Conservation (phyloP, 2,329 filamentous ascomycete species). For the Alternaria sp. region DNA sequence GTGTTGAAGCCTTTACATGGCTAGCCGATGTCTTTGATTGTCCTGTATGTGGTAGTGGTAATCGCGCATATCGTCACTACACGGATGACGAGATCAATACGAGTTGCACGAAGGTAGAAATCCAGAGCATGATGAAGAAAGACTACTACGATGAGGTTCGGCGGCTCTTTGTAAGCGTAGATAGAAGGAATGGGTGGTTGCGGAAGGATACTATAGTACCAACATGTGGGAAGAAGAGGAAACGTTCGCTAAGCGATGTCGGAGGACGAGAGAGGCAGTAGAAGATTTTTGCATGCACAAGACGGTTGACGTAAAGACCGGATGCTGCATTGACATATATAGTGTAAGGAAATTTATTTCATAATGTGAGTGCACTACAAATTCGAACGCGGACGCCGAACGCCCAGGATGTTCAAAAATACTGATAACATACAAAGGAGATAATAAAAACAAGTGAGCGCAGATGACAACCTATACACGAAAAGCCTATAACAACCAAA, state of each 20-base stretch:
- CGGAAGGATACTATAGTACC: no score
- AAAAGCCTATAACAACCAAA: background rate
- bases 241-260: background rate
- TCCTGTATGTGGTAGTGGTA: constrained; percentile 12
- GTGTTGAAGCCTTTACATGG: constrained; percentile 19
- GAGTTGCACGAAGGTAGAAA: background rate
- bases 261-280: background rate
- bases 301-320: background rate
- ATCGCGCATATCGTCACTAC: background rate
- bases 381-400: background rate
- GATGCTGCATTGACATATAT: background rate
- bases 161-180: background rate
- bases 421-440: background rate
- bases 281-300: background rate
- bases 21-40: constrained; percentile 22
- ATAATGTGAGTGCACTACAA: background rate
- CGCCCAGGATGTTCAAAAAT: background rate
- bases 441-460: background rate
- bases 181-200: background rate
- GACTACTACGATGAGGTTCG: background rate
- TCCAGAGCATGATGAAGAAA: background rate
- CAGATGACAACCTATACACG: background rate
- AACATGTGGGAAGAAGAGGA: constrained; percentile 1
- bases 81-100: background rate
- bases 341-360: background rate